Evolutionary conservation across 495 filamentous ascomycete genomes (phyloP), one percentile per base, ranked within the genome.

Genomic region (Talaromyces nanjingensis): DNA sequence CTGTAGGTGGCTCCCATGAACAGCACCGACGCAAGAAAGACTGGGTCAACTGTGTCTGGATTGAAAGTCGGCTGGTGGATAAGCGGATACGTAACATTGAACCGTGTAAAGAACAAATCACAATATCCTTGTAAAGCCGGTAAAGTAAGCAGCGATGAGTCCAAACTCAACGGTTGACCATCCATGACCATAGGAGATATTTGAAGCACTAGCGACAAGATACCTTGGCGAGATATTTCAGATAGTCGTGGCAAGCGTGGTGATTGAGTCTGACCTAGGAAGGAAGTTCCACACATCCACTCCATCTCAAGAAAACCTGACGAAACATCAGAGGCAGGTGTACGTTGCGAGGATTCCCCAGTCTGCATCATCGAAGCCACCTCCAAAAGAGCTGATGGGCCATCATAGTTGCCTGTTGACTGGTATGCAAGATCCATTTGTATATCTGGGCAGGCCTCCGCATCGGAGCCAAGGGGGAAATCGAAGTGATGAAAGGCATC

Each of bases 1-100:
- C 77, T 74, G 61, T 84, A 86, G 6, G 83, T 83, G 0, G 83
- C 83, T 49, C 83, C 83, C 64, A 85, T 77, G 42, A 81, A 76
- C 20, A 86, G 67, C 11, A 85, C 71, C 0, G 81, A 75, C 1
- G 76, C 73, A 1, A 86, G 72, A 16, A 85, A 71, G 16, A 85
- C 69, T 1, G 81, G 67, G 11, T 84, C 76, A 11, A 77, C 72
- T 18, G 65, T 67, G 39, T 69, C 71, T 8, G 83, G 80, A 57
- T 80, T 70, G 66, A 85, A 85, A 6, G 81, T 83, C 6, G 78
- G 68, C 62, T 75, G 74, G 63, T 85, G 79, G 62, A 86, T 76
- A 2, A 84, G 73, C 1, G 82, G 83, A 64, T 86, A 85, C 33
- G 79, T 73, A 0, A 74, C 71, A 66, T 87, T 85, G 65, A 85